Percentiles rank a stretch among this genome's conserved stretches.
Conservation (phyloP, 202 grass and related monocot species). For the Brachypodium distachyon region DNA sequence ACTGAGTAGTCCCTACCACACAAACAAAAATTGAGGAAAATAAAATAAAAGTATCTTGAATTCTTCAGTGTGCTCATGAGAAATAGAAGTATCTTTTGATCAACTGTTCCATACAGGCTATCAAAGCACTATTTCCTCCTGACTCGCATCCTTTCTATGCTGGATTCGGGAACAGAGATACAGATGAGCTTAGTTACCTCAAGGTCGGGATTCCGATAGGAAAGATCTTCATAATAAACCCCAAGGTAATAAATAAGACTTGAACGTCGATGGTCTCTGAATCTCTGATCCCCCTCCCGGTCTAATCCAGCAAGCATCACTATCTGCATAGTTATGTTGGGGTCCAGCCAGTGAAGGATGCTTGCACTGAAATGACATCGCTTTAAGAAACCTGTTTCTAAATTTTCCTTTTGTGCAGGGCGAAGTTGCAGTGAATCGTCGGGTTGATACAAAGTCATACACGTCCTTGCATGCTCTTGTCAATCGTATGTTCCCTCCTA, state of each 20-base stretch:
- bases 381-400: background rate
- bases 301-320: background rate
- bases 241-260: conserved; percentile 46
- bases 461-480: conserved; percentile 78
- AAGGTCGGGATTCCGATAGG: conserved; percentile 93
- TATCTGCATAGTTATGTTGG: conserved; percentile 12
- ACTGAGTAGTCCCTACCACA: conserved; percentile 4
- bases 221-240: conserved; percentile 98
- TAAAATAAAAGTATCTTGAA: background rate
- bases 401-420: conserved; percentile 31
- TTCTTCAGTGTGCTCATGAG: background rate
- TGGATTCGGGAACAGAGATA: conserved; percentile 94
- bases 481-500: conserved; percentile 86
- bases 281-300: background rate
- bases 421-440: conserved; percentile 82
- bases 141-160: conserved; percentile 95
- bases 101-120: conserved; percentile 37
- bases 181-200: conserved; percentile 92
- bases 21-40: background rate
- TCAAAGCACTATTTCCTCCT: conserved; percentile 80
- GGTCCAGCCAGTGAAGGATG: background rate
- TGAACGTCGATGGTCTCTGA: background rate
- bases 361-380: background rate
- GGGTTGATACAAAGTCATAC: conserved; percentile 84
- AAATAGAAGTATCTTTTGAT: conserved; percentile 7